These are phyloP conservation scores for Aspergillus heteromorphus DNA, from an alignment of 495 filamentous ascomycete species.

Conservation along the genomic window DNA sequence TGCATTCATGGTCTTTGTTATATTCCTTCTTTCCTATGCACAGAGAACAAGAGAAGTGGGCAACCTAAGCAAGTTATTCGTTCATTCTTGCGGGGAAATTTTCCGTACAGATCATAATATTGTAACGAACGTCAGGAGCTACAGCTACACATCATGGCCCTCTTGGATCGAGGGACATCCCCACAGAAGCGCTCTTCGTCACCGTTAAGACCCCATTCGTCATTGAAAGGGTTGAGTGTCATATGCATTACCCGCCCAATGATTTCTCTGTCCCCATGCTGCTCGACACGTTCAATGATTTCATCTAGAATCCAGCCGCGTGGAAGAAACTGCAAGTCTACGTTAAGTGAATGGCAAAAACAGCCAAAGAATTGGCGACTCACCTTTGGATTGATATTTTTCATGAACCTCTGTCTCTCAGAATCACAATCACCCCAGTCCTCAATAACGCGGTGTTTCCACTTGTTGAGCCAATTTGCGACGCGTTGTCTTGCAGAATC, in stretches of 20 bases:
- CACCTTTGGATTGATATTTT: constrained; percentile 76
- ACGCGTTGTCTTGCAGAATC: constrained; percentile 56
- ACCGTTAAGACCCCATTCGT: constrained; percentile 63
- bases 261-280: constrained; percentile 73
- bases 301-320: constrained; percentile 91
- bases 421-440: constrained; percentile 64
- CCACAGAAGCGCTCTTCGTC: constrained; percentile 82
- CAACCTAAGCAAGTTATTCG: too few relatives aligned
- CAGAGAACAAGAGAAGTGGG: too few relatives aligned
- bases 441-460: constrained; percentile 59
- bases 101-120: neutral
- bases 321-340: constrained; percentile 64
- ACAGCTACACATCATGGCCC: constrained; percentile 91
- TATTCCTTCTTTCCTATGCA: too few relatives aligned
- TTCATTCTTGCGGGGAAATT: too few relatives aligned
- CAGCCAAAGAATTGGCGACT: constrained; percentile 3
- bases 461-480: constrained; percentile 69
- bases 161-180: constrained; percentile 71
- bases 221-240: constrained; percentile 76
- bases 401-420: constrained; percentile 68
- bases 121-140: constrained; percentile 34
- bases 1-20: too few relatives aligned
- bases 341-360: neutral
- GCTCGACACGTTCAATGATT: constrained; percentile 80
- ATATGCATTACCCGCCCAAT: constrained; percentile 71